phyloP scores from a whole-genome alignment of 1,284 basidiomycete species.

The Ganoderma sinense region DNA sequence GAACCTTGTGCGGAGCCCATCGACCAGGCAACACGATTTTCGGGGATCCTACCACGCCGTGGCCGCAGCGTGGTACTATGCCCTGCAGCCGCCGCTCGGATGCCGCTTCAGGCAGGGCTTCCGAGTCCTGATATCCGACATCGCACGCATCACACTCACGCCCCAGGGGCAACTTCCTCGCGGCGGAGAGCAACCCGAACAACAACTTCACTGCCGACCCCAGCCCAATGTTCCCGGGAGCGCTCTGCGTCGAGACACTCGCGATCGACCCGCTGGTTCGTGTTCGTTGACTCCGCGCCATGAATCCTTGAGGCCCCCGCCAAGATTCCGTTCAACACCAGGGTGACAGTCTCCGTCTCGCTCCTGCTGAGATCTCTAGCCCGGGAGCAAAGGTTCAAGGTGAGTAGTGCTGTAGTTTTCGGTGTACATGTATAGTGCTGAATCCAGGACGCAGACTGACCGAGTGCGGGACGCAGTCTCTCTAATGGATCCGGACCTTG shows the following conservation, averaged over 20 bases:
- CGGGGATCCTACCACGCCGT: conserved; percentile 50
- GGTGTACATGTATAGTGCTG: too few relatives aligned
- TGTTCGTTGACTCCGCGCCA: conserved; percentile 47
- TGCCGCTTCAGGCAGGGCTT: conserved; percentile 55
- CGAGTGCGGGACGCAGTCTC: conserved; percentile 35
- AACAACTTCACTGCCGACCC: conserved; percentile 39
- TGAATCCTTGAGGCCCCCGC: conserved; percentile 43
- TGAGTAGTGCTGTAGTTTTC: conserved; percentile 19
- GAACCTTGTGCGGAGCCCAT: conserved; percentile 45
- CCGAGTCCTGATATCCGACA: conserved; percentile 52
- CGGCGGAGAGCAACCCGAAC: conserved; percentile 62
- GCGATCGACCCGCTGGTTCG: conserved; percentile 58
- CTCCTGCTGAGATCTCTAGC: conserved; percentile 40
- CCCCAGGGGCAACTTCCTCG: conserved; percentile 52
- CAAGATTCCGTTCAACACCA: conserved; percentile 48
- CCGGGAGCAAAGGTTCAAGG: conserved; percentile 44
- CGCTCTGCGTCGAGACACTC: conserved; percentile 57
- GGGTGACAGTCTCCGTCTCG: conserved; percentile 45
- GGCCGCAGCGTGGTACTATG: conserved; percentile 58
- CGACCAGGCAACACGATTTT: conserved; percentile 47
- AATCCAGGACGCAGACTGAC: too few relatives aligned
- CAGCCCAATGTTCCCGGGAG: conserved; percentile 43
- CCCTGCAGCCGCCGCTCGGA: conserved; percentile 53
- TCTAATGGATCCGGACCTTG: conserved; percentile 57
- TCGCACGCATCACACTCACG: conserved; percentile 50